Percentiles rank a stretch among this genome's conserved stretches.
These are phyloP conservation scores for Erucastrum elatum DNA, from an alignment of 345 rosid genomes.

Conservation along the genomic window DNA sequence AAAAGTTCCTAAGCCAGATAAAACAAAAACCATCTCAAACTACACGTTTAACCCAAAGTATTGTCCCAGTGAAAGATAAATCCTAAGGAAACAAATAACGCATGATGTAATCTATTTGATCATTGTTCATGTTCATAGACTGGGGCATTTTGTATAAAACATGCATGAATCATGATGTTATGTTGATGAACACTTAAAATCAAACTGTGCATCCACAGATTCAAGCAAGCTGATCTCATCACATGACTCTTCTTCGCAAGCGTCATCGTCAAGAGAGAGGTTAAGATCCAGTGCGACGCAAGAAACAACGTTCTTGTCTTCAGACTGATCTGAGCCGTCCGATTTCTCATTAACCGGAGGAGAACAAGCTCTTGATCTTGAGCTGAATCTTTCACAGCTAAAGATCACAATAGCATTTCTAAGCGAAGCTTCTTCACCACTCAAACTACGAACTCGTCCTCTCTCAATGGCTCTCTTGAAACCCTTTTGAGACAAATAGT, in stretches of 20 bases:
- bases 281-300: conserved; percentile 70
- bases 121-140: conserved; percentile 16
- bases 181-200: conserved; percentile 45
- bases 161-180: conserved; percentile 22
- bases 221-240: conserved; percentile 73
- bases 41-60: conserved; percentile 33
- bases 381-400: conserved; percentile 71
- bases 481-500: conserved; percentile 58
- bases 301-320: conserved; percentile 40
- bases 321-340: conserved; percentile 38
- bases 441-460: conserved; percentile 49
- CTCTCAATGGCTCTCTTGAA: conserved; percentile 74
- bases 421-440: conserved; percentile 55
- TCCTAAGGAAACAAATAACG: conserved; percentile 10
- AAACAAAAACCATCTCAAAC: conserved; percentile 5
- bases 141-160: conserved; percentile 14
- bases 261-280: conserved; percentile 58
- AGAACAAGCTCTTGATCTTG: conserved; percentile 73
- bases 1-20: conserved; percentile 26
- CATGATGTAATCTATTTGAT: conserved; percentile 16
- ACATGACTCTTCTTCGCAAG: conserved; percentile 43
- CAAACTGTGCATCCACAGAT: conserved; percentile 60
- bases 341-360: conserved; percentile 48
- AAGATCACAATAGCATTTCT: conserved; percentile 73
- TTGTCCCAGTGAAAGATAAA: conserved; percentile 25